Evolutionary conservation across 2,329 filamentous ascomycete genomes (phyloP), one percentile per base, ranked within the genome.

Genomic region (Alternaria sp.): DNA sequence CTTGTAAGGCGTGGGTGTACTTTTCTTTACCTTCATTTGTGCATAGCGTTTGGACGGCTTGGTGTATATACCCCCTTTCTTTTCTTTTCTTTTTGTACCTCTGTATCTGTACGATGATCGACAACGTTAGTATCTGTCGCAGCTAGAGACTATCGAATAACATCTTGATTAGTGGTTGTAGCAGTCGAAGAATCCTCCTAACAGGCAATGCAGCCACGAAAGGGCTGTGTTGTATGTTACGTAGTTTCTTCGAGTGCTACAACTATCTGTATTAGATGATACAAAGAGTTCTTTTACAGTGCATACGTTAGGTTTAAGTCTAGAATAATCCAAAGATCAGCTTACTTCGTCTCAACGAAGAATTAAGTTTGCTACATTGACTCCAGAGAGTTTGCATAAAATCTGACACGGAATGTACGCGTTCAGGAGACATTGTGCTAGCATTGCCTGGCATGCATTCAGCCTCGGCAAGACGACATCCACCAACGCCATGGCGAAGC

Each of bases 1-100:
- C 55, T 84, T 97, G 66, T 97, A 80, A 85, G 15, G 50, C 52
- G 56, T 50, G 46, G 44, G 46, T 56, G 57, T 56, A 13, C 46
- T 28, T 54, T 62, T 15, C 30, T 61, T 40, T 63, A 25, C 59
- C 49, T 59, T 55, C 43, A 51, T 59, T 59, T 74, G 73, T 74
- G 72, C 72, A 76, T 76, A 75, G 72, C 70, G 69, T 69, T 40
- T 62, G 62, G 58, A 54, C 49, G 65, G 66, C 43, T 67, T 59
- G 58, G 40, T 69, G 67, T 66, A 66, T 69, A 69, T 70, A 71
- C 65, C 65, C 66, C 60, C 47, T 59, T 66, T 67, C 59, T 54
- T 58, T 65, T 54, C 13, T 47, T 30, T 62, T 47, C 57, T 11
- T 51, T 68, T 51, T 50, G n/a, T 64, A 40, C 32, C 52, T 40